Evolutionary conservation across 2,329 filamentous ascomycete species (phyloP).

Genomic region (Celoporthe dispersa): DNA sequence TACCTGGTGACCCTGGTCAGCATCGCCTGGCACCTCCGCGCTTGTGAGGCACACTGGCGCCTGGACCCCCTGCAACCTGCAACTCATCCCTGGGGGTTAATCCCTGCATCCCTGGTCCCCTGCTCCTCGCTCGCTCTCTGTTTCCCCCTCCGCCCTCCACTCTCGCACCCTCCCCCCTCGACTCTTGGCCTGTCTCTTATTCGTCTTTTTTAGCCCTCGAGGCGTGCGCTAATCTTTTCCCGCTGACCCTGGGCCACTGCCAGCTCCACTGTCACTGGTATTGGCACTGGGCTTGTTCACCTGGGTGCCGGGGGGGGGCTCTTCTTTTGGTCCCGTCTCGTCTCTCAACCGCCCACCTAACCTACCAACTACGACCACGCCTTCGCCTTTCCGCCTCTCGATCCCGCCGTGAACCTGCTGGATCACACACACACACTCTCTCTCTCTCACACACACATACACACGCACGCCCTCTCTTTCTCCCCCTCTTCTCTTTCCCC

Average conservation of each 20-base stretch:
- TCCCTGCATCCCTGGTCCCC: background rate
- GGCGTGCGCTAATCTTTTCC: conserved; percentile 11
- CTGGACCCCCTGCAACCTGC: conserved; percentile 11
- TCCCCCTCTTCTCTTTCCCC: background rate
- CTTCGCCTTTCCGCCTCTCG: background rate
- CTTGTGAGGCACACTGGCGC: conserved; percentile 12
- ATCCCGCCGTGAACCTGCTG: background rate
- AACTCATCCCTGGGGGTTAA: conserved; percentile 5
- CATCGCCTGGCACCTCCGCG: conserved; percentile 12
- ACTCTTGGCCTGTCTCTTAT: conserved; percentile 1
- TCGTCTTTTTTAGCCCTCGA: conserved; percentile 7
- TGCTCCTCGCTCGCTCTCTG: background rate
- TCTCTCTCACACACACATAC: no score
- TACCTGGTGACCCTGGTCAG: background rate
- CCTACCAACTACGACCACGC: background rate
- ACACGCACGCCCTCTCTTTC: background rate
- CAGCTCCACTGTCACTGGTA: conserved; percentile 2
- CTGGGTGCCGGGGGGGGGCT: background rate
- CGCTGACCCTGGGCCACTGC: background rate
- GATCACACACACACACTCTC: background rate
- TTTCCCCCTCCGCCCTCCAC: background rate
- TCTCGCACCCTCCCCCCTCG: conserved; percentile 12
- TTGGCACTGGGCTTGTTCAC: background rate
- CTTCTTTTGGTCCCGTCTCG: conserved; percentile 4
- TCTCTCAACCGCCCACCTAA: conserved; percentile 12